Conservation (phyloP, 495 filamentous ascomycete species). For the Penicillium canariense region DNA sequence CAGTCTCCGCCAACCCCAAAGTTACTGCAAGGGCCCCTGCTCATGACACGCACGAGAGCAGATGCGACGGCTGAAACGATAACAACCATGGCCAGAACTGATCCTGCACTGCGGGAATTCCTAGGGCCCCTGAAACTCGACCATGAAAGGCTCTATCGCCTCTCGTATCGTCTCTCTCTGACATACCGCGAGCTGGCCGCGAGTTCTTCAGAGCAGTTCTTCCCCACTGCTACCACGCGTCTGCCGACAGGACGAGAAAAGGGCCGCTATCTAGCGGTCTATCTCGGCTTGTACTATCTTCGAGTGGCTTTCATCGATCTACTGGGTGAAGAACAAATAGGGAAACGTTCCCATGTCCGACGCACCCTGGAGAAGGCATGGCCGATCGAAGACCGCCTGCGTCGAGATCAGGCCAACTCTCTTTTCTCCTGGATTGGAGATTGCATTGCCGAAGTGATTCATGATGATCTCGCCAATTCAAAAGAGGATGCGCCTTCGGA, state of each 20-base stretch:
- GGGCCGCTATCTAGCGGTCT: conserved; percentile 68
- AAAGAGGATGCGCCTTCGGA: conserved; percentile 39
- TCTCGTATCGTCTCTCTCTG: conserved; percentile 54
- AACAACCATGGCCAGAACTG: conserved; percentile 15
- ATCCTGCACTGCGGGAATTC: conserved; percentile 18
- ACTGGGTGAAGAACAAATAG: conserved; percentile 38
- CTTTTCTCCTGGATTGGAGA: conserved; percentile 74
- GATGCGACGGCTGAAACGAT: neutral
- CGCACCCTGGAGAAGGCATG: conserved; percentile 64
- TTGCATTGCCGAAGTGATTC: conserved; percentile 66
- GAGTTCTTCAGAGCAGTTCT: conserved; percentile 62
- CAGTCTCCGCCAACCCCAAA: neutral
- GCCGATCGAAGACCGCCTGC: conserved; percentile 70
- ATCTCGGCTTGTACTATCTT: conserved; percentile 73
- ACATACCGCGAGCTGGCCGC: conserved; percentile 60
- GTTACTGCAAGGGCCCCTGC: neutral
- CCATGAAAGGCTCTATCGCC: conserved; percentile 41
- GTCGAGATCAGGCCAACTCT: conserved; percentile 62
- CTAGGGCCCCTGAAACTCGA: conserved; percentile 27
- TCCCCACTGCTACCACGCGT: conserved; percentile 69
- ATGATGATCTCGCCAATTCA: conserved; percentile 35
- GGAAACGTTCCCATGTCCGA: conserved; percentile 39
- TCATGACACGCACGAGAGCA: neutral
- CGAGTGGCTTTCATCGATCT: conserved; percentile 72
- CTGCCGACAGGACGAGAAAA: conserved; percentile 56